A percentile compares a stretch with the other conserved stretches of the same genome.
These are phyloP conservation scores for Xylariales sp. DNA, from an alignment of 2,329 filamentous ascomycete genomes.

Conservation along the genomic window DNA sequence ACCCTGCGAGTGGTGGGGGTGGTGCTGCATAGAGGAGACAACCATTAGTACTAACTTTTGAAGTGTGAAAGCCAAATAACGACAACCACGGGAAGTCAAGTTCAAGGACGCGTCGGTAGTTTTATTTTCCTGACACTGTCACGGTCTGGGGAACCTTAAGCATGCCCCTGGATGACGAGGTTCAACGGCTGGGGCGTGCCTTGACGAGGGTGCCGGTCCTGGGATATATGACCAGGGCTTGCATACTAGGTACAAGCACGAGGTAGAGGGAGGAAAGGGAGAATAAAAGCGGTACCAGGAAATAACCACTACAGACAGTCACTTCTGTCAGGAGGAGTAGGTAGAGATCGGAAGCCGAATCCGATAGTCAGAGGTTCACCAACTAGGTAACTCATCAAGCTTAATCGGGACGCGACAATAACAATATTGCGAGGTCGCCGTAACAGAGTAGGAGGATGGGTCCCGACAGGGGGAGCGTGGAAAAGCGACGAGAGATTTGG, in stretches of 20 bases:
- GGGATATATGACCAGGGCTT: constrained; percentile 27
- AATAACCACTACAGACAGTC: constrained; percentile 24
- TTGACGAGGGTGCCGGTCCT: constrained; percentile 23
- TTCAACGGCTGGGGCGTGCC: constrained; percentile 27
- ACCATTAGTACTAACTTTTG: constrained; percentile 47
- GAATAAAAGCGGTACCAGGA: constrained; percentile 26
- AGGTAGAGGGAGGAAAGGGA: constrained; percentile 17
- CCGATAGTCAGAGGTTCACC: constrained; percentile 33
- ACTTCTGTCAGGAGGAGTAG: constrained; percentile 25
- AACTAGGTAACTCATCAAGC: constrained; percentile 28
- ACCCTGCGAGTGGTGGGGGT: constrained; percentile 70
- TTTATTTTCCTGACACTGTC: constrained; percentile 43
- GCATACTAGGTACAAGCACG: constrained; percentile 16
- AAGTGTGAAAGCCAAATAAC: constrained; percentile 25
- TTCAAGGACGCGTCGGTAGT: constrained; percentile 44
- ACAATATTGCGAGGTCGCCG: constrained; percentile 15
- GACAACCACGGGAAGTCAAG: constrained; percentile 35
- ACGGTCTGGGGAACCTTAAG: constrained; percentile 37
- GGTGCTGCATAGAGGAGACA: constrained; percentile 66
- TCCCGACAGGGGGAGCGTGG: constrained; percentile 20
- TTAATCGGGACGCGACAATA: constrained; percentile 22
- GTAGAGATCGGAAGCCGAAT: constrained; percentile 31
- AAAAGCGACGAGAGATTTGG: constrained; percentile 22
- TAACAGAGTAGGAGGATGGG: constrained; percentile 17
- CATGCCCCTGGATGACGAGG: constrained; percentile 41